Evolutionary conservation across 129 eudicot species (phyloP), one percentile per base, ranked within the genome.

Genomic region (Saussurea involucrata): DNA sequence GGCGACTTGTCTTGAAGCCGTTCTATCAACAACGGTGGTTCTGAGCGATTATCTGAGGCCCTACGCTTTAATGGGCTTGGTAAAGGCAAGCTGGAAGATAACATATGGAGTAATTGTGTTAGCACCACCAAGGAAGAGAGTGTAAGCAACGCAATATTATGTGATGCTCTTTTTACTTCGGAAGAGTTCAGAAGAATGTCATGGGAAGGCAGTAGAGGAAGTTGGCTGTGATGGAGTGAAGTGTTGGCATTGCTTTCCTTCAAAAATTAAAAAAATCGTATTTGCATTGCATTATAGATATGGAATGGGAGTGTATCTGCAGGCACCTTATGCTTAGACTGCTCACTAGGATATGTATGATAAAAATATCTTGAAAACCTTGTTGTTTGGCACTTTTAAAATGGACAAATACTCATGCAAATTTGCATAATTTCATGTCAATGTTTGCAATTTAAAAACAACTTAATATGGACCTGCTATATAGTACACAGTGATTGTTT

Each of bases 261-360:
- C 28, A 34, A 82, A 85, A 60, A 69, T 80, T 63, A 63, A 65
- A 29, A 44, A 36, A 27, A n/a, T 65, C 80, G 61, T 71, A 67
- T 42, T 68, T 90, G 11, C 63, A 12, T 15, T 28, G 66, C 24
- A 79, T 78, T 72, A 66, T 90, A 28, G 66, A 60, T 72, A 71
- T 85, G 84, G 83, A 78, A 46, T 90, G 90, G 96, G 92, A 90
- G 80, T 80, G 83, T 34, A 81, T 73, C 25, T 80, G 86, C 78
- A 81, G 90, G 81, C 71, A 71, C 57, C 81, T 81, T 69, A 78
- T 73, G 58, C 74, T 85, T 34, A 73, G 84, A 32, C 69, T 83
- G 25, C 85, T 87, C 11, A 63, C 74, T 42, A 63, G 78, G 73
- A 83, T 85, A 81, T 92, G 96, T 87, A 90, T 40, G 46, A n/a